phyloP scores from a whole-genome alignment of 164 flowering plant species.

The Tetracentron sinense region DNA sequence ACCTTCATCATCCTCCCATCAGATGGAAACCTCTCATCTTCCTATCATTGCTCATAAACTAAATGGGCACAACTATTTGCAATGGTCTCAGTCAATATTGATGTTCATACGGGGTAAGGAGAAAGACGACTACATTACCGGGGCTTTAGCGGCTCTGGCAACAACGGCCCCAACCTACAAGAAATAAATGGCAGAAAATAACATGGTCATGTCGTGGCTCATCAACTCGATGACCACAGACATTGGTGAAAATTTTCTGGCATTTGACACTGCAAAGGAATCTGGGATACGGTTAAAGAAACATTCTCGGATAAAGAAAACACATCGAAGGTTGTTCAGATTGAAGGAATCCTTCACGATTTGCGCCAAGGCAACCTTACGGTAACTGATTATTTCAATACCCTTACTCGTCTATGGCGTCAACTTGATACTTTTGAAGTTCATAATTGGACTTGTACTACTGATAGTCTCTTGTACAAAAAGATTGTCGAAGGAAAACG shows the following conservation, averaged over 20 bases:
- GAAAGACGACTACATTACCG: constrained; percentile 10
- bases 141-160: neutral
- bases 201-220: too few relatives aligned
- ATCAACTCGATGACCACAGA: constrained; percentile 11
- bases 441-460: too few relatives aligned
- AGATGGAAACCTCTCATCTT: too few relatives aligned
- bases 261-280: constrained; percentile 7
- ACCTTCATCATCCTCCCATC: too few relatives aligned
- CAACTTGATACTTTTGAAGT: constrained; percentile 6
- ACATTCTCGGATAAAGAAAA: constrained; percentile 7
- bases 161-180: neutral
- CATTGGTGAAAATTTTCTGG: constrained; percentile 17
- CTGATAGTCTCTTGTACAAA: too few relatives aligned
- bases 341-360: constrained; percentile 10
- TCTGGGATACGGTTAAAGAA: constrained; percentile 10
- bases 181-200: too few relatives aligned
- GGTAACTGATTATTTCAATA: constrained; percentile 11
- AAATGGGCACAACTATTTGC: constrained; percentile 5
- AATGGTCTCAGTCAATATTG: constrained; percentile 4
- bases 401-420: constrained; percentile 8
- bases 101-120: constrained; percentile 1
- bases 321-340: constrained; percentile 1
- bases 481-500: constrained; percentile 8
- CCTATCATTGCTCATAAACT: constrained; percentile 4
- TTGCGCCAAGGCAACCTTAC: constrained; percentile 3